phyloP scores from a whole-genome alignment of 495 filamentous ascomycete genomes.

The Chaetomium fimeti region DNA sequence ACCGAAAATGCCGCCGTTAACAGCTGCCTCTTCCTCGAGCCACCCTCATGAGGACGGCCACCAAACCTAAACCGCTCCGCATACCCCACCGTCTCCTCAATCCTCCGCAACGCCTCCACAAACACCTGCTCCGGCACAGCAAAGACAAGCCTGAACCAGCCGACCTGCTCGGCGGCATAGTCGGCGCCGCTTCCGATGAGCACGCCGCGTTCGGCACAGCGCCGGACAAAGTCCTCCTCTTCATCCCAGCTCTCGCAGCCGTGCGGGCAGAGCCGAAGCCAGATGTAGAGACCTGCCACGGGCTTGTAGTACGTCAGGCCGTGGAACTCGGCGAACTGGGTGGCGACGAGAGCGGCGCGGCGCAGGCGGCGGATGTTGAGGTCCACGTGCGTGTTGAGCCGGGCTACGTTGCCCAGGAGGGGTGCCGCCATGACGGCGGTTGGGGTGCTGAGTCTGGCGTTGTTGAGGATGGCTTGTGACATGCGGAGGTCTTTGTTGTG shows the following conservation, averaged over 20 bases:
- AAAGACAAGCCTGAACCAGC: constrained; percentile 2
- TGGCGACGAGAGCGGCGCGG: neutral
- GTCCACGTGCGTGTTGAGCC: neutral
- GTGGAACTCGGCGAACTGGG: constrained; percentile 2
- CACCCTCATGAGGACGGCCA: neutral
- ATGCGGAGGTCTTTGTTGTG: constrained; percentile 2
- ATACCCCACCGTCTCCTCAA: constrained; percentile 4
- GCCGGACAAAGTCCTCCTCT: constrained; percentile 1
- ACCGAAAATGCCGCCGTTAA: too few species aligned
- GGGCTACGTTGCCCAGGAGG: neutral
- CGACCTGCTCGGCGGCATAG: neutral
- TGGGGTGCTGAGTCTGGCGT: neutral
- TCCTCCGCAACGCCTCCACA: neutral
- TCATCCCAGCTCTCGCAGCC: neutral
- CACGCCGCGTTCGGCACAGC: constrained; percentile 2
- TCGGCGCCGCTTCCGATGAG: neutral
- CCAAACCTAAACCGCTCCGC: neutral
- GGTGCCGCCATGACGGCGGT: neutral
- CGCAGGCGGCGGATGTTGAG: constrained; percentile 4
- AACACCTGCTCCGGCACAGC: neutral
- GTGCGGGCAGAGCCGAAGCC: neutral
- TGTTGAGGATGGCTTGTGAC: constrained; percentile 6
- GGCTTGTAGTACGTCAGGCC: constrained; percentile 5
- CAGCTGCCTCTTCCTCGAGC: neutral
- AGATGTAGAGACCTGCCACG: constrained; percentile 6